Base-by-base conservation (phyloP, 169 alveolate genomes). In the Babesia divergens region DNA sequence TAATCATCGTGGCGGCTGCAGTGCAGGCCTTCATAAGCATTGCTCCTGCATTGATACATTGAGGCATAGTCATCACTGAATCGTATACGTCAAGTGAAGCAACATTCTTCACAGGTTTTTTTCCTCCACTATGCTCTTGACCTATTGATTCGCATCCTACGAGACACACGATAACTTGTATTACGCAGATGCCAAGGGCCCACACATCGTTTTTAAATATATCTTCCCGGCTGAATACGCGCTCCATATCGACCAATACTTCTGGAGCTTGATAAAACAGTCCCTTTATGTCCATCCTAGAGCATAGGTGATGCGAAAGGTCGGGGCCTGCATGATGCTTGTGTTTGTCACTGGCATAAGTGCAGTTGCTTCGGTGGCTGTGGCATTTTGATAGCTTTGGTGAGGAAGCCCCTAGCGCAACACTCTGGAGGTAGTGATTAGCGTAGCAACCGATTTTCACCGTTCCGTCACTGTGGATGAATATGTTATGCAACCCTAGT, bases 381-480 rank as follows among this genome's bases (percentile, higher is more conserved):
- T n/a, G n/a, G n/a, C n/a, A n/a, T n/a, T n/a, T n/a, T n/a, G n/a
- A n/a, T n/a, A n/a, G n/a, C n/a, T n/a, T 20, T 1, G 8, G 18
- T 1, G 9, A 29, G 47, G 14, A 1, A 13, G 65, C 5, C 46
- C n/a, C 3, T 2, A 24, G 20, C 1, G 68, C 68, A 0, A 58
- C 53, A 14, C 53, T 11, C 2, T 44, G 28, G 35, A 75, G 59
- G 37, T 65, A 59, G 28, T 38, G 20, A 34, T n/a, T 18, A 0
- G 72, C 86, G 18, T 77, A 77, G 31, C 86, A 64, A 2, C 83
- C 64, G n/a, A 77, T 66, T 43, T 77, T 77, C n/a, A 31, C 86
- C 16, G 46, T 24, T 22, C 82, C 82, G 29, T 67, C 74, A 29
- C 44, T 29, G 46, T 72, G 38, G 16, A 77, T 34, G 37, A 44